phyloP scores from a whole-genome alignment of 805 yeast genomes.

The Hemisphaericaspora nanyangensis region DNA sequence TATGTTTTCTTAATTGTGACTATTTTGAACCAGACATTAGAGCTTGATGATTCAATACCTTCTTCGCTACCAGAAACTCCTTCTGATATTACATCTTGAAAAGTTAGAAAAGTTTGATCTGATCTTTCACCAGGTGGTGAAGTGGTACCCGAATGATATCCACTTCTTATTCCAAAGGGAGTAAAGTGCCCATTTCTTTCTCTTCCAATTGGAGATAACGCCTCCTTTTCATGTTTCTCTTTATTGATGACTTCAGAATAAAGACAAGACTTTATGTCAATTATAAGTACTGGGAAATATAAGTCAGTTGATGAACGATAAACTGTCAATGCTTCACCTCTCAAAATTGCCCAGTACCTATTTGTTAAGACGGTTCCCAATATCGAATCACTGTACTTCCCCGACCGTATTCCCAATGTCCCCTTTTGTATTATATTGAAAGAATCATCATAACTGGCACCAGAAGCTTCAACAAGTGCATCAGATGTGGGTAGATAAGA shows the following conservation, averaged over 20 bases:
- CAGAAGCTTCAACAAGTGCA: slow-evolving; percentile 5
- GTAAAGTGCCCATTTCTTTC: neutral
- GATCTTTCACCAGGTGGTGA: slow-evolving; percentile 19
- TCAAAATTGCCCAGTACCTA: slow-evolving; percentile 78
- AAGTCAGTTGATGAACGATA: slow-evolving; percentile 70
- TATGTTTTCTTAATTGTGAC: slow-evolving; percentile 51
- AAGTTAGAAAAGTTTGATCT: slow-evolving; percentile 12
- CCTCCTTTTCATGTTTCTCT: slow-evolving; percentile 14
- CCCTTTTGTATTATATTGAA: slow-evolving; percentile 29
- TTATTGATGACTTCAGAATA: slow-evolving; percentile 51
- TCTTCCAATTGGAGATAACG: neutral
- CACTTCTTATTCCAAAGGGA: neutral
- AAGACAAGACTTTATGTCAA: slow-evolving; percentile 64
- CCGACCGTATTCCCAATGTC: slow-evolving; percentile 34
- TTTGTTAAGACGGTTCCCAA: slow-evolving; percentile 33
- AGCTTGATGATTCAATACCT: slow-evolving; percentile 20
- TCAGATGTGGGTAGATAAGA: slow-evolving; percentile 64
- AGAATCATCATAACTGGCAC: slow-evolving; percentile 20
- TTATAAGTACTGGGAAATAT: slow-evolving; percentile 77
- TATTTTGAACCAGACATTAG: slow-evolving; percentile 53
- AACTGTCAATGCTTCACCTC: slow-evolving; percentile 63
- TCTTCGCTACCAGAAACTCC: slow-evolving; percentile 19
- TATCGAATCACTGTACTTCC: slow-evolving; percentile 35
- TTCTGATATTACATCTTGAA: slow-evolving; percentile 5
- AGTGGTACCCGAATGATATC: slow-evolving; percentile 3